phyloP scores from a whole-genome alignment of 352 stramenopile species.

The Peronospora tabacina region DNA sequence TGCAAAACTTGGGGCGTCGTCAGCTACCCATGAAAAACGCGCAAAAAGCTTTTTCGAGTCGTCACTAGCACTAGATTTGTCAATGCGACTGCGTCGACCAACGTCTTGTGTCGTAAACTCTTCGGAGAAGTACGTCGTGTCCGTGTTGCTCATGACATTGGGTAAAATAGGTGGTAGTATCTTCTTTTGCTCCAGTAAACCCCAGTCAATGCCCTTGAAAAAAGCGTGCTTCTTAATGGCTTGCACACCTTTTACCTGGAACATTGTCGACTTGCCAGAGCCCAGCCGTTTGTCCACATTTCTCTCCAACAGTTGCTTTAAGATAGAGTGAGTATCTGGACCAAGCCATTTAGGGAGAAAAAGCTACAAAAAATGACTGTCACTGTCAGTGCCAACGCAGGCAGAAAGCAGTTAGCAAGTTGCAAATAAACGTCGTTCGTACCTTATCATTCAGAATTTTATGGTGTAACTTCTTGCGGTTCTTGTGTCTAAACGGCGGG shows the following conservation, averaged over 20 bases:
- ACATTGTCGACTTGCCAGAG: slow-evolving; percentile 94
- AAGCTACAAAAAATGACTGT: slow-evolving; percentile 24
- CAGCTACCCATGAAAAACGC: slow-evolving; percentile 66
- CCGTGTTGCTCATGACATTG: slow-evolving; percentile 78
- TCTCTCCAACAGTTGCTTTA: slow-evolving; percentile 95
- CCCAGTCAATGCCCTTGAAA: slow-evolving; percentile 92
- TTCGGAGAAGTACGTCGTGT: slow-evolving; percentile 92
- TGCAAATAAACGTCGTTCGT: slow-evolving; percentile 1
- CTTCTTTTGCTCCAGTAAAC: slow-evolving; percentile 87
- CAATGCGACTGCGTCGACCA: slow-evolving; percentile 43
- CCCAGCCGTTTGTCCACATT: slow-evolving; percentile 93
- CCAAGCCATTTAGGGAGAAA: slow-evolving; percentile 75
- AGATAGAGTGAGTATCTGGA: slow-evolving; percentile 87
- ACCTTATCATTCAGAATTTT: slow-evolving; percentile 85
- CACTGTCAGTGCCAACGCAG: slow-evolving; percentile 7
- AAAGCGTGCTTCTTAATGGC: slow-evolving; percentile 94
- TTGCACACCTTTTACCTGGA: slow-evolving; percentile 94
- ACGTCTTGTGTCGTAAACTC: slow-evolving; percentile 80
- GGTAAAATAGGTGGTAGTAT: slow-evolving; percentile 86
- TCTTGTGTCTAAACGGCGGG: slow-evolving; percentile 74
- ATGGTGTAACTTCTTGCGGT: slow-evolving; percentile 80
- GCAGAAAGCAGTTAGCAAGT: not conserved
- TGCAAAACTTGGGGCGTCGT: slow-evolving; percentile 50
- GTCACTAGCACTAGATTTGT: slow-evolving; percentile 18
- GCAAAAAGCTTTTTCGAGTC: slow-evolving; percentile 55